A percentile compares a stretch with the other conserved stretches of the same genome.
These are phyloP conservation scores for Ascoidea rubescens DNA, from an alignment of 805 yeast species.

Conservation along the genomic window DNA sequence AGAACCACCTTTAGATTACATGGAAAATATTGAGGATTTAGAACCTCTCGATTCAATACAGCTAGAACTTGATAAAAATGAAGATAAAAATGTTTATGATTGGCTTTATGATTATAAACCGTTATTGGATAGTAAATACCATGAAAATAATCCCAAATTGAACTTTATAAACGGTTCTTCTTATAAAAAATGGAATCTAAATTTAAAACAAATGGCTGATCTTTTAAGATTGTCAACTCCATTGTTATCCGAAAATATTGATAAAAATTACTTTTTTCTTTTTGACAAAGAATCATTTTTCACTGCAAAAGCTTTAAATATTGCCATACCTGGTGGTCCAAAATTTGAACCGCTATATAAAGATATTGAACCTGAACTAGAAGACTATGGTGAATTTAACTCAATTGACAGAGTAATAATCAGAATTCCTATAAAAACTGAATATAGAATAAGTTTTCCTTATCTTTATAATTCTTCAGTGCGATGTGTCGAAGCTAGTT, in stretches of 20 bases:
- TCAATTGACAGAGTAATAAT: constrained; percentile 78
- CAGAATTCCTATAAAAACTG: constrained; percentile 65
- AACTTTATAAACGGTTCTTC: constrained; percentile 60
- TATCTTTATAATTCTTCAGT: constrained; percentile 71
- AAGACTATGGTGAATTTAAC: constrained; percentile 83
- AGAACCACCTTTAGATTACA: constrained; percentile 79
- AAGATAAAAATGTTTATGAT: constrained; percentile 45
- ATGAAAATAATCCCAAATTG: background rate
- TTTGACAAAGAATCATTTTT: constrained; percentile 72
- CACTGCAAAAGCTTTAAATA: constrained; percentile 83
- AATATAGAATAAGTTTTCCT: constrained; percentile 79
- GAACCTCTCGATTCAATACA: constrained; percentile 64
- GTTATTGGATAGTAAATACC: constrained; percentile 17
- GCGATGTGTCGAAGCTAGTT: constrained; percentile 41
- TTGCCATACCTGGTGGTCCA: constrained; percentile 91
- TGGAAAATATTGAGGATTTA: constrained; percentile 62
- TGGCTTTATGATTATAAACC: constrained; percentile 82
- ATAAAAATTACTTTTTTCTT: constrained; percentile 49
- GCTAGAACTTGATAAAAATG: constrained; percentile 48
- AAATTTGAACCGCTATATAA: constrained; percentile 78
- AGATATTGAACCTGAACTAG: constrained; percentile 46
- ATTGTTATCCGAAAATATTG: constrained; percentile 40
- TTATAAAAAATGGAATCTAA: constrained; percentile 58
- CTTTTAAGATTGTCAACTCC: constrained; percentile 63
- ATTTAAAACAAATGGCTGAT: constrained; percentile 45